Evolutionary conservation across 108 stramenopile species (phyloP), one percentile per base, ranked within the genome.

Genomic region (Nitzschia putrida): DNA sequence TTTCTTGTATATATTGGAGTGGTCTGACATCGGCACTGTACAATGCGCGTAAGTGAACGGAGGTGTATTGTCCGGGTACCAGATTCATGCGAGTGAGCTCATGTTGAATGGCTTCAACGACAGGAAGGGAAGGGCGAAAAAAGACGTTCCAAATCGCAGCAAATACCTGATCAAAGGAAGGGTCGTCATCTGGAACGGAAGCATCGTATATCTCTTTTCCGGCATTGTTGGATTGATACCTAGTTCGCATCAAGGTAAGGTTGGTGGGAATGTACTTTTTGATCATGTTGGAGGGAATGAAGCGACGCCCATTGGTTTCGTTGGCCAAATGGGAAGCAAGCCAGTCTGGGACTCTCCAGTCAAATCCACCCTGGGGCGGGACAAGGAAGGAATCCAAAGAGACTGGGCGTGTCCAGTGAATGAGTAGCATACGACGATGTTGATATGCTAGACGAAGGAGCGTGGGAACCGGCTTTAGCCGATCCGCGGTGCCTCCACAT

Each of bases 301-400:
- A 63, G 1, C 56, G 41, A 39, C 53, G 42, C 21, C 72, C 72
- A 42, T 55, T 64, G 5, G 39, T 50, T n/a, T 16, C 56, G 38
- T 74, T 59, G 0, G 20, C 53, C 53, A 74, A 37, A 12, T 53
- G 51, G 5, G 26, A 21, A 0, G 51, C 49, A 54, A 84, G n/a
- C 57, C 57, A 70, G 0, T 53, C 49, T 13, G 84, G 80, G 16
- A 79, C 67, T 25, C 78, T 69, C 84, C 80, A 81, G 63, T 85
- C 80, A 23, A 81, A 52, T 0, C 84, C 80, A 16, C 80, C 75
- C 16, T 43, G 39, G 13, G 80, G 77, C 3, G 84, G 84, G 1
- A 79, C 21, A 14, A 85, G 49, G 39, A 81, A 85, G 22, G 58
- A 64, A 53, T 81, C 80, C 16, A 85, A 57, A 0, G 21, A 14